phyloP scores from a whole-genome alignment of 805 yeast genomes.

The Starmerella khaoyaiensis region DNA sequence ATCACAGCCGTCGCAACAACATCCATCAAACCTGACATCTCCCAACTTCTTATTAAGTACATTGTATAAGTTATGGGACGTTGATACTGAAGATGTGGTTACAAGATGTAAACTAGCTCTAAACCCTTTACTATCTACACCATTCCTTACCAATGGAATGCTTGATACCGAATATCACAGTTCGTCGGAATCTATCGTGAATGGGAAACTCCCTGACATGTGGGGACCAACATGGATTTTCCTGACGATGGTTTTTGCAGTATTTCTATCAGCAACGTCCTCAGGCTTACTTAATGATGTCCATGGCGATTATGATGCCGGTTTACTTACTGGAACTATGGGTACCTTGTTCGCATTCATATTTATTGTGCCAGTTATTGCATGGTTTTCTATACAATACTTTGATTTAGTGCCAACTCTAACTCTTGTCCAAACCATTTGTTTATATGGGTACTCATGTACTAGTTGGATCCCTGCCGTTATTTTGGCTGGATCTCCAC shows the following conservation, averaged over 20 bases:
- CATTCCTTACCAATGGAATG: slow-evolving; percentile 21
- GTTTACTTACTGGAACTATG: slow-evolving; percentile 52
- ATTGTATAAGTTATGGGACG: slow-evolving; percentile 36
- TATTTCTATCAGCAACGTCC: slow-evolving; percentile 65
- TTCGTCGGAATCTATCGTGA: slow-evolving; percentile 23
- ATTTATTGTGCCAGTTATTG: slow-evolving; percentile 44
- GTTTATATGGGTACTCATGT: slow-evolving; percentile 77
- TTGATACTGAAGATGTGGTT: slow-evolving; percentile 51
- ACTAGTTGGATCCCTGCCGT: slow-evolving; percentile 79
- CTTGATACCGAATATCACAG: slow-evolving; percentile 17
- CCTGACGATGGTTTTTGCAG: slow-evolving; percentile 58
- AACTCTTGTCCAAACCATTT: slow-evolving; percentile 43
- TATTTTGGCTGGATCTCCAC: slow-evolving; percentile 44
- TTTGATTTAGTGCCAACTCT: slow-evolving; percentile 39
- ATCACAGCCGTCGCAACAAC: background rate
- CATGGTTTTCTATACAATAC: slow-evolving; percentile 42
- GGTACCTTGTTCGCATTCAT: slow-evolving; percentile 67
- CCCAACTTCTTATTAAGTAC: slow-evolving; percentile 6
- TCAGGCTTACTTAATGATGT: slow-evolving; percentile 47
- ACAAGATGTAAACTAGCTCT: slow-evolving; percentile 41
- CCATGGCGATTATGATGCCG: slow-evolving; percentile 47
- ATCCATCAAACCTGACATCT: background rate
- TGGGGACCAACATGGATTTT: slow-evolving; percentile 90
- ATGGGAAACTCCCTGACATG: slow-evolving; percentile 46
- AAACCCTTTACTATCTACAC: slow-evolving; percentile 35